Evolutionary conservation across 306 rosid genomes (phyloP).

Genomic region (Carpinus fangiana): DNA sequence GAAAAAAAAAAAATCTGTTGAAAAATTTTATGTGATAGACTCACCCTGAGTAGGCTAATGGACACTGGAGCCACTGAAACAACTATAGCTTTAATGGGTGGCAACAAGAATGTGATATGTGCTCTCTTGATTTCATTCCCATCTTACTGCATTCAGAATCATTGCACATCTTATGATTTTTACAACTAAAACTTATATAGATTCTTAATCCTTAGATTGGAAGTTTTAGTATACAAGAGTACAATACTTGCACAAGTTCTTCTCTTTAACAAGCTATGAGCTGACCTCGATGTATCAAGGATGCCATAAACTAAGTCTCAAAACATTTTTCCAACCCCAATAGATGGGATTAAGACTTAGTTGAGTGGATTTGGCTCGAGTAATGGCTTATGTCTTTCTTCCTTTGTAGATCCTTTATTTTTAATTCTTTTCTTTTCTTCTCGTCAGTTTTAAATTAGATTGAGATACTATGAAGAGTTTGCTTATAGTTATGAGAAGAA

Average conservation of each 20-base stretch:
- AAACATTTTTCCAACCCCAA: neutral
- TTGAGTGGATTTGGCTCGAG: constrained; percentile 1
- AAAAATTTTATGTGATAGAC: neutral
- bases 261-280: neutral
- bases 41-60: neutral
- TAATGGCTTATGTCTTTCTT: neutral
- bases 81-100: neutral
- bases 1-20: neutral
- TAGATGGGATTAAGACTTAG: neutral
- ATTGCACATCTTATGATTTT: neutral
- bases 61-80: neutral
- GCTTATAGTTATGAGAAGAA: neutral
- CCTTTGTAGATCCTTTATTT: neutral
- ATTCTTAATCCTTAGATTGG: neutral
- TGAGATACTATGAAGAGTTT: neutral
- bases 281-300: neutral
- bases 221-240: neutral
- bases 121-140: neutral
- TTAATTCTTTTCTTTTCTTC: neutral
- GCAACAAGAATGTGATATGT: neutral
- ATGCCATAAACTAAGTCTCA: neutral
- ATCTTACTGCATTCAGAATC: neutral
- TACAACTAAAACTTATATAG: neutral
- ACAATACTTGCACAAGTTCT: neutral
- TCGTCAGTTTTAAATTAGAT: neutral